A percentile compares a stretch with the other conserved stretches of the same genome.
Conservation (phyloP, 768 basidiomycete genomes). For the Agaricus bisporus region DNA sequence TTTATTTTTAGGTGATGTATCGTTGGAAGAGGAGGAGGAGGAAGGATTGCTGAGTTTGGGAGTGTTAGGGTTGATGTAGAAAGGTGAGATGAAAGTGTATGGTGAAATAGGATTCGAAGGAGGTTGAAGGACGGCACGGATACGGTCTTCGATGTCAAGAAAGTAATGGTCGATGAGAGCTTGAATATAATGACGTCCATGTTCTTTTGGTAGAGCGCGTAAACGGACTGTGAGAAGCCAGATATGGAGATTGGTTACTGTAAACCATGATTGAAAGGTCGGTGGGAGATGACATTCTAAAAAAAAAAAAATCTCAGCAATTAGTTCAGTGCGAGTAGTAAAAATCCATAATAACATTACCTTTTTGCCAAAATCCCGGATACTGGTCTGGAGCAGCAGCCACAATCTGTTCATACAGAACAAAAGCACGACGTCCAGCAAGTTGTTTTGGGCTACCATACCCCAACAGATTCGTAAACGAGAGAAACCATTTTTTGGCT, state of each 20-base stretch:
- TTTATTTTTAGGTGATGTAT: constrained; percentile 12
- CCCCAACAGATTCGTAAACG: constrained; percentile 45
- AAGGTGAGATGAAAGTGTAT: constrained; percentile 39
- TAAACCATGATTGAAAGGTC: constrained; percentile 97
- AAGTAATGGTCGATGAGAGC: constrained; percentile 93
- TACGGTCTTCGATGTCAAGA: constrained; percentile 85
- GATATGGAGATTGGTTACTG: constrained; percentile 85
- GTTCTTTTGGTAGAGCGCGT: constrained; percentile 67
- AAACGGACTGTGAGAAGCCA: constrained; percentile 88
- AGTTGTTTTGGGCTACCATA: constrained; percentile 58
- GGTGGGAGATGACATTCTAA: constrained; percentile 80
- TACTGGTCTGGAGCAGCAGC: constrained; percentile 54
- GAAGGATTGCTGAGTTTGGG: constrained; percentile 10
- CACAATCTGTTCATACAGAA: constrained; percentile 53
- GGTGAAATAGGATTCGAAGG: constrained; percentile 30
- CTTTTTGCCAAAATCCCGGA: constrained; percentile 55
- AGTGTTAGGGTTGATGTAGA: constrained; percentile 43
- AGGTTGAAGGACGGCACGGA: constrained; percentile 74
- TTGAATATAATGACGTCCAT: constrained; percentile 68
- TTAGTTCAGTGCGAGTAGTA: too few relatives aligned
- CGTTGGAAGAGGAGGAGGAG: constrained; percentile 7
- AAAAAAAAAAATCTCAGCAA: not conserved
- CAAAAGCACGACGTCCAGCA: constrained; percentile 52
- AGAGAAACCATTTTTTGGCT: constrained; percentile 39
- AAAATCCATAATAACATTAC: constrained; percentile 23